Base-by-base conservation (phyloP, 371 early-diverging fungal species). In the Rhizopus stolonifer region DNA sequence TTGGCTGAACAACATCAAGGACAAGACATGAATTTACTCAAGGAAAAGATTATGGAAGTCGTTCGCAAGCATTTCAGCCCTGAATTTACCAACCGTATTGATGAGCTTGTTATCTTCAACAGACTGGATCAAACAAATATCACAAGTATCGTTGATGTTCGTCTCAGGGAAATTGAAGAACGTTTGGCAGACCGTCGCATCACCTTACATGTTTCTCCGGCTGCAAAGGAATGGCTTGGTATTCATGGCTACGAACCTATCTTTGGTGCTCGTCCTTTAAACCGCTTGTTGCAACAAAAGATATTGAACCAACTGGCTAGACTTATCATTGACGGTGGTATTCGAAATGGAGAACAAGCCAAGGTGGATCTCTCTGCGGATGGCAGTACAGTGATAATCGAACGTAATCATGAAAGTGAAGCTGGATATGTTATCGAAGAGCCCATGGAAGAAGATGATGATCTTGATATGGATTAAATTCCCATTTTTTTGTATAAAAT, bases 31-130 rank as follows among this genome's bases (percentile, higher is more conserved):
- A 26, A 73, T 47, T 65, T 84, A 8, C 65, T 85, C 52, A 85
- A 84, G 60, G 75, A 77, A 23, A 72, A 76, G 53, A 81, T 89
- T 31, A 62, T 85, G 49, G 73, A 79, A 52, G 82, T 83, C 38
- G 86, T 94, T 10, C 84, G 90, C 18, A 75, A 80, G 11, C 88
- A 89, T 54, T 96, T 95, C 67, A 83, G 92, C 31, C 94, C 93
- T 17, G 93, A 94, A 69, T 90, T 96, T 58, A 78, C 90, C 47
- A 96, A 96, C 70, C 87, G 95, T 67, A 86, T 96, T 36, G 95
- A 94, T 69, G 90, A 91, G 56, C 61, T 91, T 53, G 80, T 91
- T 22, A 85, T 90, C 46, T 95, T 95, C 68, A 91, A 93, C 61
- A 79, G 88, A 2, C 81, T 96, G n/a, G 66, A 80, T 6, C 83